Evolutionary conservation across 2,329 filamentous ascomycete species (phyloP).

Genomic region (Colletotrichum tabaci): DNA sequence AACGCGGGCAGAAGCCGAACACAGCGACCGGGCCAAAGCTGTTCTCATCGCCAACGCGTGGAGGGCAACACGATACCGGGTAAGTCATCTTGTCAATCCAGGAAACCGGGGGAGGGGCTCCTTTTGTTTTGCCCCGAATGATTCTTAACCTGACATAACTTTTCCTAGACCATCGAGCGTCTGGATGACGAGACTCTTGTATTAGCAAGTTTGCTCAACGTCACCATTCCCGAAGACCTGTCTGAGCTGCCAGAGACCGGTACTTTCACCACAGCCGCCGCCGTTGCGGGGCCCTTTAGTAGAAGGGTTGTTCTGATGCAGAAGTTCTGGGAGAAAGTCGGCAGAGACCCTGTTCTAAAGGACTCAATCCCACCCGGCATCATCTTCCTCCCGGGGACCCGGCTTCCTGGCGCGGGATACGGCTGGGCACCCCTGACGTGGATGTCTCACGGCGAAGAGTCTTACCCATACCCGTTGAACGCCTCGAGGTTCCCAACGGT

Average conservation of each 20-base stretch:
- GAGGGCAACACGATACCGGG: slow-evolving; percentile 13
- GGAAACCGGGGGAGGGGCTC: background rate
- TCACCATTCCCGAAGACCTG: background rate
- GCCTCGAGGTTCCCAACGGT: background rate
- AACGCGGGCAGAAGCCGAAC: background rate
- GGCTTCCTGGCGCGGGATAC: background rate
- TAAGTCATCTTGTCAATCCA: background rate
- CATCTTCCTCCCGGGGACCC: background rate
- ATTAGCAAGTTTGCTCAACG: background rate
- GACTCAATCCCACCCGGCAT: background rate
- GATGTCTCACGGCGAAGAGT: slow-evolving; percentile 7
- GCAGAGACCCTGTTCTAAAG: background rate
- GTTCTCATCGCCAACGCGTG: background rate
- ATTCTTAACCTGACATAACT: background rate
- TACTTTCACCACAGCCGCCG: background rate
- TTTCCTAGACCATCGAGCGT: background rate
- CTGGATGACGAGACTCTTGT: background rate
- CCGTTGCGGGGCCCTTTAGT: background rate
- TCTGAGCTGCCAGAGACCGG: background rate
- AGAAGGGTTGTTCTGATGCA: background rate
- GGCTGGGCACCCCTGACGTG: slow-evolving; percentile 5
- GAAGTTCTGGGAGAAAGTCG: background rate
- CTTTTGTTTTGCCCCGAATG: background rate
- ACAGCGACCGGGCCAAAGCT: background rate
- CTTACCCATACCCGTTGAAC: slow-evolving; percentile 4